Evolutionary conservation across 306 rosid genomes (phyloP), one percentile per base, ranked within the genome.

Genomic region (Elaeagnus macrophylla): DNA sequence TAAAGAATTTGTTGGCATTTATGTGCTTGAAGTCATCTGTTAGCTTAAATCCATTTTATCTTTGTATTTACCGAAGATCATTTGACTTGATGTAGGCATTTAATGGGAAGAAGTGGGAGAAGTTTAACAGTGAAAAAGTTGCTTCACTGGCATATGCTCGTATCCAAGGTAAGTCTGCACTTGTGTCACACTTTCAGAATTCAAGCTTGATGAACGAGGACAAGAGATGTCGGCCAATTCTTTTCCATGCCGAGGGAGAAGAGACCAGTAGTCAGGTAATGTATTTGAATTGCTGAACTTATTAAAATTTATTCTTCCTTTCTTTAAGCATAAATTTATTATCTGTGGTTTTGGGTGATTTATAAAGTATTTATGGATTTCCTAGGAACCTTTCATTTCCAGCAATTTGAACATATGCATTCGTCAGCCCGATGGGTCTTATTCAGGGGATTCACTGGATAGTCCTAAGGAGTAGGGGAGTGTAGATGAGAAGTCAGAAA

Each of bases 161-260:
- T 47, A 83, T 89, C 78, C 97, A 89, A 66, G 97, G 97, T 43
- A 89, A 85, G 81, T 71, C 81, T 67, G 94, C 97, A 6, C 89
- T 89, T 56, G 97, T 89, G 60, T 79, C 83, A 47, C 97, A 89
- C 73, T 89, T 89, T 61, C 97, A 89, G 77, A 89, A 83, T 67
- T 85, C 95, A 48, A 89, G 97, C 76, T 75, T 85, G 57, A 85
- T 85, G 97, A 85, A 83, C 56, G 97, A 89, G 74, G 97, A 89
- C 72, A 89, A 89, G 75, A 79, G 85, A 56, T 89, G 97, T 60
- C 80, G 95, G 57, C 97, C 95, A 7, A 89, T 85, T 67, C 89
- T 89, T 57, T 89, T 89, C 57, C 94, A 81, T 66, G 81, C 85
- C 20, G 97, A 81, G 75, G 95, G 95, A 70, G 89, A 79, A 77